phyloP scores from a whole-genome alignment of 2,329 filamentous ascomycete genomes.

The Botrytis deweyae region DNA sequence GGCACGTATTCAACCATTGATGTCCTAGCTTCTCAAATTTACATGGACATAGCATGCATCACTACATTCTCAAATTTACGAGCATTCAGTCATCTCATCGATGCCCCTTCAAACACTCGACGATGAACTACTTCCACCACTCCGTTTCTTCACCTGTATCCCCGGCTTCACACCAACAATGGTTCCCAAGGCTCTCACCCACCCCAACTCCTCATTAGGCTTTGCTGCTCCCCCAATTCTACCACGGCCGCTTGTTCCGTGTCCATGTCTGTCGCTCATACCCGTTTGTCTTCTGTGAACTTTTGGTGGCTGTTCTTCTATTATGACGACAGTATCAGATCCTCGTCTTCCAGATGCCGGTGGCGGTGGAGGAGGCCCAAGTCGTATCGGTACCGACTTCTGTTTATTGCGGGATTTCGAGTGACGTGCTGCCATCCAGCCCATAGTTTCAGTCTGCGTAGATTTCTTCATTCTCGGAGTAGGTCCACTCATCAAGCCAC shows the following conservation, averaged over 20 bases:
- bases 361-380: background rate
- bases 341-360: background rate
- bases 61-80: background rate
- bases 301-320: background rate
- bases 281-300: background rate
- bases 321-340: background rate
- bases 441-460: background rate
- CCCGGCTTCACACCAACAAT: slow-evolving; percentile 15
- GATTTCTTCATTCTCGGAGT: background rate
- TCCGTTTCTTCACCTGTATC: background rate
- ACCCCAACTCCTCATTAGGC: slow-evolving; percentile 9
- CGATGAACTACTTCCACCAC: background rate
- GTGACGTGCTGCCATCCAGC: background rate
- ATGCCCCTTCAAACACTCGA: background rate
- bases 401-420: background rate
- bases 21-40: background rate
- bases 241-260: background rate
- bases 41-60: background rate
- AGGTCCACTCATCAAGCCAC: background rate
- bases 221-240: background rate
- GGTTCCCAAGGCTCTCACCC: slow-evolving; percentile 5
- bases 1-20: background rate
- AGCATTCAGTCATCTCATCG: background rate
- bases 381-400: background rate
- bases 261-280: background rate